Base-by-base conservation (phyloP, 768 basidiomycete genomes). In the Pulveroboletus sp. region DNA sequence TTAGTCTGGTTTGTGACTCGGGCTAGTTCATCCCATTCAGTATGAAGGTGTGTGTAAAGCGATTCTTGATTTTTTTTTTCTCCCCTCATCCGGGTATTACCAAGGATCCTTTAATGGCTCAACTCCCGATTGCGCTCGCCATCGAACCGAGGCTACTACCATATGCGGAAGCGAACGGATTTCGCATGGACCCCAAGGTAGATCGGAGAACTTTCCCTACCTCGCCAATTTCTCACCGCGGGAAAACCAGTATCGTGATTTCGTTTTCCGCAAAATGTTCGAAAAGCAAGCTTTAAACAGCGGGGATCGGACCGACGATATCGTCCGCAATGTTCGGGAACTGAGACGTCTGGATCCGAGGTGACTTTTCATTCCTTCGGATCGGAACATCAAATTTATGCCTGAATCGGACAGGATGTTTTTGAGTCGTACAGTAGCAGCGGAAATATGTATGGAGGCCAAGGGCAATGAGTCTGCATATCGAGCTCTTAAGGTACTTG, bases 251-350 rank as follows among this genome's bases (percentile, higher is more conserved):
- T 87, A 89, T 64, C 85, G 86, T 39, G 82, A 89, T 62, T 90
- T 89, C 58, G 82, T 90, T n/a, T 89, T 90, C 63, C 83, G 88
- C 40, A 88, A 88, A 65, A 89, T 89, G 80, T 89, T 89, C 55
- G 85, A 88, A 64, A 79, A 80, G 53, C 64, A 65, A 55, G 50
- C 68, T 32, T 64, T 70, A 6, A 69, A 76, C 19, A 76, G 73
- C 49, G 82, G 82, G 16, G 73, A 73, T 22, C 74, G 76, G 35
- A 71, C 77, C 12, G 77, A 81, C 31, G 85, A 86, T 44, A 85
- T 89, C 44, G 74, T 81, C 12, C 70, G 74, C 16, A 88, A 88
- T 60, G 84, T 89, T 27, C 78, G 80, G 57, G 86, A 86, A 59
- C 68, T 90, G 31, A 83, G 82, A 57, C 77, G 79, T 48, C 73